Evolutionary conservation across 768 basidiomycete species (phyloP), one percentile per base, ranked within the genome.

Genomic region (Cystobasidium ongulense): DNA sequence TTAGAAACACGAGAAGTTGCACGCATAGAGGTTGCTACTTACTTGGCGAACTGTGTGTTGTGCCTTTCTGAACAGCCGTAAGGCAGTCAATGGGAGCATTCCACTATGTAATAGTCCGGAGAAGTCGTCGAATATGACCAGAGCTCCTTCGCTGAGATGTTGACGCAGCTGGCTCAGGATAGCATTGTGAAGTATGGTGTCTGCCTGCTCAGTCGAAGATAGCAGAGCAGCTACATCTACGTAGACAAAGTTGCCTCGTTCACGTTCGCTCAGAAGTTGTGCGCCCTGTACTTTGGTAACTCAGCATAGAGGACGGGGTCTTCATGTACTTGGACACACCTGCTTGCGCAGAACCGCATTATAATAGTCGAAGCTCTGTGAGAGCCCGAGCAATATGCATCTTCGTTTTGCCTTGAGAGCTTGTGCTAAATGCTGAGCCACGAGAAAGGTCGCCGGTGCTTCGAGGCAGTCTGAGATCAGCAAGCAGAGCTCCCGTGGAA

Each of bases 361-460:
- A 36, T 75, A 75, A 33, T 75, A 63, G 23, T 75, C 74, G 27
- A 72, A 75, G n/a, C 70, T 31, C 21, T 72, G 39, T 15, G 53
- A 23, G 17, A 75, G 27, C 1, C 74, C 74, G n/a, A 75, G n/a
- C 8, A 75, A n/a, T 13, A 72, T 18, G 17, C 62, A 63, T 8
- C 38, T 25, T 11, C 74, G 59, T 27, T 38, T 46, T 17, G 62
- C 63, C 18, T 71, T 73, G 27, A 75, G 25, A 13, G 74, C 70
- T 13, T 29, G 33, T 0, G 21, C 21, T 53, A 75, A 39, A 38
- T 72, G 70, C 23, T 75, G 68, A 1, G 52, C 70, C 39, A 75
- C 68, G 7, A 75, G 63, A 43, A 75, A 75, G 8, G 74, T 75
- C 5, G 70, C 74, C n/a, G 74, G 74, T 39, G 70, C 21, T 46